phyloP scores from a whole-genome alignment of 331 rosid genomes.

The Erythrophleum ivorense region DNA sequence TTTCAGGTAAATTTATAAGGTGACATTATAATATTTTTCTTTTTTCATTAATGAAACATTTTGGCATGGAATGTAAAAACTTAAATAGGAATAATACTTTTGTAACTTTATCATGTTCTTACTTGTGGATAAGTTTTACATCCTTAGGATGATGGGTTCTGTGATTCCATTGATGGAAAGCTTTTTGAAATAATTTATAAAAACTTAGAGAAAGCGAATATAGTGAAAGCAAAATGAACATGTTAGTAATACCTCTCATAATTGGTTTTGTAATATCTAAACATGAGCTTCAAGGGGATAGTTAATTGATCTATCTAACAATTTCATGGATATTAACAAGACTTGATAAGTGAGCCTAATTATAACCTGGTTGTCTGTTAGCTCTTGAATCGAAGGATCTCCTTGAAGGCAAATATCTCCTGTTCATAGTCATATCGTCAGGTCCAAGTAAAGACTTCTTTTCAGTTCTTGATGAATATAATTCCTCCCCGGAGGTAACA shows the following conservation, averaged over 20 bases:
- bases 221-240: not conserved
- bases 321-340: slow-evolving; percentile 26
- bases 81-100: not conserved
- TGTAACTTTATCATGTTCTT: not conserved
- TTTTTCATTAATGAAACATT: slow-evolving; percentile 3
- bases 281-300: slow-evolving; percentile 26
- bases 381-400: slow-evolving; percentile 52
- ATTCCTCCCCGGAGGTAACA: slow-evolving; percentile 63
- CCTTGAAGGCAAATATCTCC: slow-evolving; percentile 46
- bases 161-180: not conserved
- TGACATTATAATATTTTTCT: not conserved
- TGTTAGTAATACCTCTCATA: not conserved
- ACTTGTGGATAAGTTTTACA: slow-evolving; percentile 18
- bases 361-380: slow-evolving; percentile 60
- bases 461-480: slow-evolving; percentile 52
- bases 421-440: slow-evolving; percentile 41
- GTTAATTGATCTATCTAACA: not conserved
- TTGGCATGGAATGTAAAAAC: not conserved
- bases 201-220: not conserved
- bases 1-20: not conserved
- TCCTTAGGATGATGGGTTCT: slow-evolving; percentile 9
- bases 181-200: not conserved
- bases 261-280: not conserved
- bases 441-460: slow-evolving; percentile 52
- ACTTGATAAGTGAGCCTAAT: slow-evolving; percentile 25